Evolutionary conservation across 176 grass and related monocot genomes (phyloP), one percentile per base, ranked within the genome.

Genomic region (Phoenix dactylifera): DNA sequence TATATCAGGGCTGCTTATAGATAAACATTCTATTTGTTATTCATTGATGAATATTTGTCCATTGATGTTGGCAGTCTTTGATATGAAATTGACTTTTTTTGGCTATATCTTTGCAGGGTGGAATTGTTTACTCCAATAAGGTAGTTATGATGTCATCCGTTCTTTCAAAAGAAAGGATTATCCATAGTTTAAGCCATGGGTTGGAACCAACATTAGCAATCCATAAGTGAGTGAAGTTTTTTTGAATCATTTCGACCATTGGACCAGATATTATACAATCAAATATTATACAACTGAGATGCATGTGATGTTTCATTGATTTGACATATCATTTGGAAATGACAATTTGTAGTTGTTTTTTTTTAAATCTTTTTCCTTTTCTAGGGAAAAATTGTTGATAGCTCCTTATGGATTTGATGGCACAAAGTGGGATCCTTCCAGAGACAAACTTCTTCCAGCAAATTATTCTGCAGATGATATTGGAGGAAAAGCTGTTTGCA

Each of bases 41-140:
- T 32, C 5, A 7, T 32, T 32, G 0, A 32, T 7, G 29, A 32
- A 32, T 32, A 32, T 7, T 7, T 32, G 29, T 32, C 29, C 29
- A 32, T 32, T 32, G 29, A 7, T 32, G 6, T 32, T 1, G 29
- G 29, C 5, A 5, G 6, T 32, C 29, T 32, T 32, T 32, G 29
- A 32, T 7, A 32, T 32, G 6, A 32, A 32, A 16, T 59, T 59
- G 57, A 29, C 6, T 59, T 28, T 70, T 28, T 55, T 74, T 24
- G 53, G 9, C 24, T 72, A 48, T 64, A 79, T 80, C 39, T 62
- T 74, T 73, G n/a, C 68, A 86, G 83, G 83, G 83, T 17, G 83
- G 83, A 26, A 80, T 86, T 60, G 63, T 80, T 72, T 86, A 86
- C 69, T 80, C 83, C 51, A 86, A 85, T 80, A 85, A 73, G 72